Evolutionary conservation across 805 yeast genomes (phyloP), one percentile per base, ranked within the genome.

Genomic region (Nakazawaea ishiwadae): DNA sequence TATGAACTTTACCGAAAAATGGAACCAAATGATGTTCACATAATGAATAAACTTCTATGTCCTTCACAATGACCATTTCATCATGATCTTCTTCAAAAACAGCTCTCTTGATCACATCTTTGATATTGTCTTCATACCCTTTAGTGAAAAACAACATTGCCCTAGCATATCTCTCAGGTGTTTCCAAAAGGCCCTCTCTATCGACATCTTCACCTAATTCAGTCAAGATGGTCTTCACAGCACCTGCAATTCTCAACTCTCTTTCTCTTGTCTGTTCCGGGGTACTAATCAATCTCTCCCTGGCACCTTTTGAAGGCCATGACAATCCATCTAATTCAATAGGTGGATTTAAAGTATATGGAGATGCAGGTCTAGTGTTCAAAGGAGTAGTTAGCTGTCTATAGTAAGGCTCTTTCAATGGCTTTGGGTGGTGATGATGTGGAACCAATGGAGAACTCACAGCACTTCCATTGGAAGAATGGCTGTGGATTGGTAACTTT

Each of bases 21-120:
- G 99, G 99, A 20, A 95, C 99, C 54, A 93, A 68, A 65, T 93
- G 99, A 61, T 93, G 99, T 65, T 93, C 99, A 64, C 99, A 93
- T 40, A 93, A 69, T 3, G 96, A 87, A 60, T 81, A 85, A 40
- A 93, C 77, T 52, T 88, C 96, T 44, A 93, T 93, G 62, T 93
- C 97, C 56, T 91, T 76, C 19, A 93, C 99, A 49, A 93, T 90
- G 36, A 93, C 98, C 98, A 93, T 93, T 59, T 93, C 99, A 60
- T 93, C 98, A 59, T 93, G 99, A 59, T 93, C 96, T 60, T 93
- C 98, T 60, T 93, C 97, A 53, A 93, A 93, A 5, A 93, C 95
- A 0, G 99, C 99, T 46, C 90, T 74, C 54, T 93, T 91, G 55
- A 93, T 84, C 20, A 89, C 96, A 56, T 87, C 96, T 48, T 86